phyloP scores from a whole-genome alignment of 2,329 filamentous ascomycete species.

The Ascochyta pisi region DNA sequence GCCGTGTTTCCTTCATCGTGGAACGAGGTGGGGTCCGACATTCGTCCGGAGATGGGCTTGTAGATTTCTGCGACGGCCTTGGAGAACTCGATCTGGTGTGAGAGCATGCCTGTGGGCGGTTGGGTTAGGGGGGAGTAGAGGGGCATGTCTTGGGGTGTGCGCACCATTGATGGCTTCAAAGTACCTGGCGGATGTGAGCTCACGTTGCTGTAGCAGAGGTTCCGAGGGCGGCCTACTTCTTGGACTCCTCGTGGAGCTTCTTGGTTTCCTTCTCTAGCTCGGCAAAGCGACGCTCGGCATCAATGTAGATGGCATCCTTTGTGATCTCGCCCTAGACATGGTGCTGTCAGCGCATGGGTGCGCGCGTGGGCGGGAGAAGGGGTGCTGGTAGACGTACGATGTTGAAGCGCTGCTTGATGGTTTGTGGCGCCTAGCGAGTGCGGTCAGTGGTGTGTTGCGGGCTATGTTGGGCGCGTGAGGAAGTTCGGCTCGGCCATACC shows the following conservation, averaged over 20 bases:
- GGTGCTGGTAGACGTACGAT: slow-evolving; percentile 58
- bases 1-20: slow-evolving; percentile 86
- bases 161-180: slow-evolving; percentile 92
- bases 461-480: slow-evolving; percentile 18
- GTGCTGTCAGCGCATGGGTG: slow-evolving; percentile 28
- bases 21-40: slow-evolving; percentile 88
- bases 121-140: slow-evolving; percentile 15
- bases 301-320: slow-evolving; percentile 92
- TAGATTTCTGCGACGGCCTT: slow-evolving; percentile 96
- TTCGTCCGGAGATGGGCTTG: slow-evolving; percentile 94
- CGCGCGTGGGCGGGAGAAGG: slow-evolving; percentile 28
- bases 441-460: slow-evolving; percentile 31
- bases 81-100: slow-evolving; percentile 97
- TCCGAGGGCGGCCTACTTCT: slow-evolving; percentile 63
- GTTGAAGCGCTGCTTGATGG: slow-evolving; percentile 90
- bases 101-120: slow-evolving; percentile 74
- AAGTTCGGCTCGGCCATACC: slow-evolving; percentile 60
- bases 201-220: neutral
- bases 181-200: slow-evolving; percentile 61
- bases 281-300: slow-evolving; percentile 90
- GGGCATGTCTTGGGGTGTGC: slow-evolving; percentile 18
- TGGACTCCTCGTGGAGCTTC: slow-evolving; percentile 93
- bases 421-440: slow-evolving; percentile 76
- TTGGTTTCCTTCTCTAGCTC: slow-evolving; percentile 97
- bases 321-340: slow-evolving; percentile 76